Percentiles rank a stretch among this genome's conserved stretches.
Conservation (phyloP, 305 asterid species). For the Caryopteris hybrid region DNA sequence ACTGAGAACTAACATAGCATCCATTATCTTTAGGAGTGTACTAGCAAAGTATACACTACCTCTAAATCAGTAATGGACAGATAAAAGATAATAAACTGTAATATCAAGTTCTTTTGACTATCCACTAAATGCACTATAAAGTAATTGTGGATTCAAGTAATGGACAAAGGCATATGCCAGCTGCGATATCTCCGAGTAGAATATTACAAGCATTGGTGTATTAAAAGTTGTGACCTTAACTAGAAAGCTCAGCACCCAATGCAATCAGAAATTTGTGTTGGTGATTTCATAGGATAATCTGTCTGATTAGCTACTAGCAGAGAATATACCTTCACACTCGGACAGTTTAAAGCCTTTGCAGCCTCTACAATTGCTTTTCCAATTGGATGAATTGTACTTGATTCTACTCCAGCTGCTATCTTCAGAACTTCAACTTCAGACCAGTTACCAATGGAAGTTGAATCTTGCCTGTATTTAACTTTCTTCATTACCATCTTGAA, state of each 20-base stretch:
- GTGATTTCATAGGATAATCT: neutral
- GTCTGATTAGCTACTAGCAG: neutral
- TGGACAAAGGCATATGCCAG: neutral
- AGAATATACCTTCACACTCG: slow-evolving; percentile 51
- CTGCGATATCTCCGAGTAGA: neutral
- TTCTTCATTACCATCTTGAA: slow-evolving; percentile 20
- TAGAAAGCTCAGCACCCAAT: neutral
- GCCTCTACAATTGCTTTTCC: slow-evolving; percentile 96
- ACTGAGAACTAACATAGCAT: neutral
- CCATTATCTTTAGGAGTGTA: slow-evolving; percentile 6
- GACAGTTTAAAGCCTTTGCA: slow-evolving; percentile 59
- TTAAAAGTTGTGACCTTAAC: neutral
- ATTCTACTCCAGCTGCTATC: slow-evolving; percentile 95
- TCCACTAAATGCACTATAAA: neutral
- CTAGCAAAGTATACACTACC: neutral
- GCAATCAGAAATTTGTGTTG: neutral
- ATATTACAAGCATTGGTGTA: neutral
- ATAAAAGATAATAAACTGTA: neutral
- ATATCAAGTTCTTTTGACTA: neutral
- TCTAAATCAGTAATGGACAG: neutral
- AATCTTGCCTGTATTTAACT: slow-evolving; percentile 49
- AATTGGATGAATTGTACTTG: slow-evolving; percentile 90
- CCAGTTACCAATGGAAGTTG: slow-evolving; percentile 44
- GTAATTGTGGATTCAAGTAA: neutral
- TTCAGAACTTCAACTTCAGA: slow-evolving; percentile 76